Percentiles rank a stretch among this genome's conserved stretches.
These are phyloP conservation scores for Cladosporium sp. DNA, from an alignment of 2,329 filamentous ascomycete species.

Conservation along the genomic window DNA sequence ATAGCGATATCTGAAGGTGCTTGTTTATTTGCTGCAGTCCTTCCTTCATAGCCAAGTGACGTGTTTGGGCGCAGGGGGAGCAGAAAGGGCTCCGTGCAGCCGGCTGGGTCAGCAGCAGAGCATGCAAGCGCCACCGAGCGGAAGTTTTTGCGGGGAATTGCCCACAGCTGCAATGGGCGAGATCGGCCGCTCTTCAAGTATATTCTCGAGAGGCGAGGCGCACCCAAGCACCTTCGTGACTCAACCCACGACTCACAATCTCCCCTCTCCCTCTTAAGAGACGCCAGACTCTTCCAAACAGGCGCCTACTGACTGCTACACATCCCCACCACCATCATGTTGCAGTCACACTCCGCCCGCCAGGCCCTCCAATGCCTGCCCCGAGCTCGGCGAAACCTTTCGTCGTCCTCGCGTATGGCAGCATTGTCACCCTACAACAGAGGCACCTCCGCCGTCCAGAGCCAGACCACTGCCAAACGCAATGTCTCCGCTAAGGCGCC, in stretches of 20 bases:
- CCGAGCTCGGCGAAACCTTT: constrained; percentile 46
- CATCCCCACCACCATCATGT: constrained; percentile 27
- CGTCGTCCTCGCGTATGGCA: constrained; percentile 42
- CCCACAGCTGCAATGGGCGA: constrained; percentile 5
- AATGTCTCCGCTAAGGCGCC: constrained; percentile 45
- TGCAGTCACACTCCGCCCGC: constrained; percentile 37
- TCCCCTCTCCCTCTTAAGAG: constrained; percentile 1
- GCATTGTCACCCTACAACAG: constrained; percentile 49
- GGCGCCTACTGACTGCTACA: constrained; percentile 17
- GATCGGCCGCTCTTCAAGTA: constrained; percentile 7
- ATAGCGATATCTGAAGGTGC: not conserved
- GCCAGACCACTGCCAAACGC: constrained; percentile 31
- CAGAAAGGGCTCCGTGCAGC: constrained; percentile 1
- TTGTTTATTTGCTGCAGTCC: not conserved
- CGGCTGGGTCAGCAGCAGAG: not conserved
- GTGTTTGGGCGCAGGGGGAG: not conserved
- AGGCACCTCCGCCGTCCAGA: constrained; percentile 27
- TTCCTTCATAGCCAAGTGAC: not conserved
- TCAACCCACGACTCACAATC: constrained; percentile 12
- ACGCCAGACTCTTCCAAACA: constrained; percentile 6
- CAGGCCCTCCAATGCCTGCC: constrained; percentile 43
- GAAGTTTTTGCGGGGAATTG: not conserved
- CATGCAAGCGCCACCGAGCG: not conserved
- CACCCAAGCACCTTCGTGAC: not conserved
- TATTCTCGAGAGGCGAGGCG: not conserved